Percentiles rank a stretch among this genome's conserved stretches.
Evolutionary conservation across 805 yeast species (phyloP).

Genomic region (Brettanomyces sp.): DNA sequence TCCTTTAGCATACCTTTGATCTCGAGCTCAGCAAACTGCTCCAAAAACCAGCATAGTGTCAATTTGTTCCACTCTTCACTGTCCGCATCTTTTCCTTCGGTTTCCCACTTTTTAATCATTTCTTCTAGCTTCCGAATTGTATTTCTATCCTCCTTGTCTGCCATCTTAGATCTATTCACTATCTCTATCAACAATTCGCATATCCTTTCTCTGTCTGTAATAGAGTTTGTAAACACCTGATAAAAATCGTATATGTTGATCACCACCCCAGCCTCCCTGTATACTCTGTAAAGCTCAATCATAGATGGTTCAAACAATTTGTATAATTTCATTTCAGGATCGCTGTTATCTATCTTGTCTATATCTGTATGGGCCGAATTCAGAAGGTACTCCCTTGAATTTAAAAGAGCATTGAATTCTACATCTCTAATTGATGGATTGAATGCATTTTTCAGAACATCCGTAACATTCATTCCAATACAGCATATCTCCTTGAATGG

Average conservation of each 20-base stretch:
- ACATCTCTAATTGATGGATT: slow-evolving; percentile 35
- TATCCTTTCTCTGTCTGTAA: slow-evolving; percentile 11
- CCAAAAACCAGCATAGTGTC: slow-evolving; percentile 64
- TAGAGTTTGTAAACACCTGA: slow-evolving; percentile 27
- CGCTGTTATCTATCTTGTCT: slow-evolving; percentile 2
- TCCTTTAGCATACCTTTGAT: slow-evolving; percentile 62
- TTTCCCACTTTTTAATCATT: slow-evolving; percentile 4
- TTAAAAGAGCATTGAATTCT: slow-evolving; percentile 31
- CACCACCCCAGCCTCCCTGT: slow-evolving; percentile 68
- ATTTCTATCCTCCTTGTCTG: neutral
- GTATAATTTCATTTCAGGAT: slow-evolving; percentile 21
- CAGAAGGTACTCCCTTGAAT: slow-evolving; percentile 26
- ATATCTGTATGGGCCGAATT: slow-evolving; percentile 17
- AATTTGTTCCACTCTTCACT: slow-evolving; percentile 53
- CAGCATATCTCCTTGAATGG: slow-evolving; percentile 35
- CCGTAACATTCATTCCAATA: slow-evolving; percentile 16
- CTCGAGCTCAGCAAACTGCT: slow-evolving; percentile 61
- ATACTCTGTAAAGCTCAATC: slow-evolving; percentile 52
- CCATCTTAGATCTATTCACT: neutral
- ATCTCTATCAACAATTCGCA: slow-evolving; percentile 8
- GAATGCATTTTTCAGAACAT: slow-evolving; percentile 27
- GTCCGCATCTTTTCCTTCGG: slow-evolving; percentile 24
- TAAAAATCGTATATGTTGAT: slow-evolving; percentile 29
- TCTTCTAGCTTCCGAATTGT: slow-evolving; percentile 1
- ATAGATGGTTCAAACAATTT: slow-evolving; percentile 38